Evolutionary conservation across 345 rosid species (phyloP).

Genomic region (Carallia brachiata): DNA sequence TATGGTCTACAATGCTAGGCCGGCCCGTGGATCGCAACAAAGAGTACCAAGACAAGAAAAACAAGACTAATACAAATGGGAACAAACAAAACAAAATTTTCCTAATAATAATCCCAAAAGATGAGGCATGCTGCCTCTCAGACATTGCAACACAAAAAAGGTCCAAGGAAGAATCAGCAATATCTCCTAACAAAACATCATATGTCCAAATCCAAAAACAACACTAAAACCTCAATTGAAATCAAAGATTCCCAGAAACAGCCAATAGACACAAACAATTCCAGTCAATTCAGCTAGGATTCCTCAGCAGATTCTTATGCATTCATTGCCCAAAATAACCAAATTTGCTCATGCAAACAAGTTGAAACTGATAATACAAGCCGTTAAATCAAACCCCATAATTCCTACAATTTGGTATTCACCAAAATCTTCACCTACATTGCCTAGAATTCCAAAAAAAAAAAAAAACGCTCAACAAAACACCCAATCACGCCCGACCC

Average conservation of each 20-base stretch:
- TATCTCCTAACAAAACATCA: conserved; percentile 1
- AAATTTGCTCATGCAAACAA: not conserved
- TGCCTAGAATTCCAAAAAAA: not conserved
- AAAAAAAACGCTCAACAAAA: not conserved
- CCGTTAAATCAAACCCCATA: not conserved
- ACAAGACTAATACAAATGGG: conserved; percentile 36
- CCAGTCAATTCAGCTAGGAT: not conserved
- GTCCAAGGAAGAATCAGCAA: not conserved
- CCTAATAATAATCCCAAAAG: conserved; percentile 31
- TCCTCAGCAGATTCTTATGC: not conserved
- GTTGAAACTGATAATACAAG: not conserved
- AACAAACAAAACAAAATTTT: conserved; percentile 54
- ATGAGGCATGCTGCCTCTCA: conserved; percentile 43
- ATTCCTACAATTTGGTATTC: not conserved
- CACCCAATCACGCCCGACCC: not conserved
- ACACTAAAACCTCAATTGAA: not conserved
- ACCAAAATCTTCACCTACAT: not conserved
- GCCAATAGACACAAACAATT: not conserved
- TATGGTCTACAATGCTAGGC: conserved; percentile 36
- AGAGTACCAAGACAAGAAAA: conserved; percentile 66
- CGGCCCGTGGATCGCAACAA: conserved; percentile 52
- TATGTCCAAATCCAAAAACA: not conserved
- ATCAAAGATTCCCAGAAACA: not conserved
- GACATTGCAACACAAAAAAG: conserved; percentile 36
- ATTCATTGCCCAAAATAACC: not conserved